phyloP scores from a whole-genome alignment of 768 basidiomycete species.

The Fibroporia radiculosa region DNA sequence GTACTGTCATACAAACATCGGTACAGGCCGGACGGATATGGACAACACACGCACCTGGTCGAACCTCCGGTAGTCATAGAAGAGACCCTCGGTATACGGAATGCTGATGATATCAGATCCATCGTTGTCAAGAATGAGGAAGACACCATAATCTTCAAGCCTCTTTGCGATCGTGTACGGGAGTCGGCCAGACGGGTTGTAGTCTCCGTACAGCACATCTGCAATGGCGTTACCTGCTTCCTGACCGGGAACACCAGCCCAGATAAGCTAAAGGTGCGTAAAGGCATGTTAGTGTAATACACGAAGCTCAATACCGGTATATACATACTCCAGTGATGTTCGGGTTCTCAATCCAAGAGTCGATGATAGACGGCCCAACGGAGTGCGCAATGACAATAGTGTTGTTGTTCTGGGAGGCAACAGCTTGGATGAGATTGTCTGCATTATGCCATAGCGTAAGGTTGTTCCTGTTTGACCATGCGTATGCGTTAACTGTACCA shows the following conservation, averaged over 20 bases:
- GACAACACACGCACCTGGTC: slow-evolving; percentile 22
- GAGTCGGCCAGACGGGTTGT: slow-evolving; percentile 43
- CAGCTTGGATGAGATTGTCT: slow-evolving; percentile 61
- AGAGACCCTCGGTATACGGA: slow-evolving; percentile 32
- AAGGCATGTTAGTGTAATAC: not conserved
- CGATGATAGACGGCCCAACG: slow-evolving; percentile 29
- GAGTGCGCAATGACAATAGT: slow-evolving; percentile 63
- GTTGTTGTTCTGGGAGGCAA: slow-evolving; percentile 60
- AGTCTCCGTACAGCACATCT: slow-evolving; percentile 43
- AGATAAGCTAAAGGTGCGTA: slow-evolving; percentile 14
- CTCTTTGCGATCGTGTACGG: slow-evolving; percentile 47
- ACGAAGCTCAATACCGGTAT: too few species aligned
- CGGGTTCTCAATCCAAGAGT: slow-evolving; percentile 43
- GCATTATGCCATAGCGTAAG: slow-evolving; percentile 70
- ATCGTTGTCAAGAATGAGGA: slow-evolving; percentile 17
- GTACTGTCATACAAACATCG: too few species aligned
- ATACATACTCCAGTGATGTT: slow-evolving; percentile 37
- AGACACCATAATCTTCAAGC: slow-evolving; percentile 36
- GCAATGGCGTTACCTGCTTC: slow-evolving; percentile 44
- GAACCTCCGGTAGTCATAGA: slow-evolving; percentile 31
- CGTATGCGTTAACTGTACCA: too few species aligned
- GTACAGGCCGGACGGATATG: too few species aligned
- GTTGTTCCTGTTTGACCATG: slow-evolving; percentile 38
- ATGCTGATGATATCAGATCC: slow-evolving; percentile 22
- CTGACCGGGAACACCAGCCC: slow-evolving; percentile 37